Evolutionary conservation across 225 moss, liverwort and hornwort genomes (phyloP).

Genomic region (Rhytidiadelphus loreus): DNA sequence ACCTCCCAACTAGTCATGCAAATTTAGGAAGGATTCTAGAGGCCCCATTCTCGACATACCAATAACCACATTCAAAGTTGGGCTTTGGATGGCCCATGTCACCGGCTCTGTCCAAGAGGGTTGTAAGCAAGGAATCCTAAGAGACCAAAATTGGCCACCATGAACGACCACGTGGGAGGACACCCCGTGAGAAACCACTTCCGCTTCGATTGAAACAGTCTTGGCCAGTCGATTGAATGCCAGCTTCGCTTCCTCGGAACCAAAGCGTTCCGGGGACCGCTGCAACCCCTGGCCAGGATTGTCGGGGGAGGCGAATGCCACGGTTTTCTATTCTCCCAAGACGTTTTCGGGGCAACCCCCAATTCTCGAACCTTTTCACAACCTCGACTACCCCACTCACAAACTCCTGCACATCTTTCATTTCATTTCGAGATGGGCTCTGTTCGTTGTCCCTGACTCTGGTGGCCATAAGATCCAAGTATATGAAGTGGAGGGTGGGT

Average conservation of each 20-base stretch:
- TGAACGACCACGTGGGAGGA: no score
- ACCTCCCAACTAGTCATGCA: neutral
- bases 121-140: no score
- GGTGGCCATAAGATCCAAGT: neutral
- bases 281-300: no score
- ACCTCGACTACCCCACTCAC: neutral
- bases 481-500: no score
- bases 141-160: no score
- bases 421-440: neutral
- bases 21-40: neutral
- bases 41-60: no score
- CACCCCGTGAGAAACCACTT: neutral
- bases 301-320: no score
- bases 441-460: neutral
- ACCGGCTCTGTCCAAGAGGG: no score
- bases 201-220: no score
- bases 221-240: neutral
- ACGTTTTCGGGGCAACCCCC: neutral
- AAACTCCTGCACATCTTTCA: neutral
- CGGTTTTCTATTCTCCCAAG: neutral
- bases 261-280: neutral
- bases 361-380: neutral
- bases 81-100: no score
- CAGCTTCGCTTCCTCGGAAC: no score
- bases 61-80: no score